Evolutionary conservation across 768 basidiomycete species (phyloP).

Genomic region (Naganishia onofrii): DNA sequence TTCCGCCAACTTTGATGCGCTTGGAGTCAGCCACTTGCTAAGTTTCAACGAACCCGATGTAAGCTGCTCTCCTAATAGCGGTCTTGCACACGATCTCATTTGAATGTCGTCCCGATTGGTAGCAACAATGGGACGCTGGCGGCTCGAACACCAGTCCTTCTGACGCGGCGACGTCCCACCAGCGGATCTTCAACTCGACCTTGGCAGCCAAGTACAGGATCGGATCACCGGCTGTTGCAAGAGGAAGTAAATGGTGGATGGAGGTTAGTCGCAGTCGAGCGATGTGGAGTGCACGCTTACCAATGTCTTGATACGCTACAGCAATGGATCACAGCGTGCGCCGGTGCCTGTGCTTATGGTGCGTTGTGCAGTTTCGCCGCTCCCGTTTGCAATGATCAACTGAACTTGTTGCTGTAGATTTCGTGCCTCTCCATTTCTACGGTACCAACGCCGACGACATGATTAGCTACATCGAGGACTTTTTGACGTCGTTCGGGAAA

Average conservation of each 20-base stretch:
- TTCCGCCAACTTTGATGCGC: constrained; percentile 11
- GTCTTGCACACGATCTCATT: not conserved
- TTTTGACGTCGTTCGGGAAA: constrained; percentile 30
- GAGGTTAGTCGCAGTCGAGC: constrained; percentile 32
- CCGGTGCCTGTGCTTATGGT: constrained; percentile 36
- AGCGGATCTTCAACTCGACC: constrained; percentile 34
- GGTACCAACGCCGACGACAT: constrained; percentile 35
- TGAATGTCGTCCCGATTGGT: not conserved
- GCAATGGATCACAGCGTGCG: constrained; percentile 41
- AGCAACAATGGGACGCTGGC: not conserved
- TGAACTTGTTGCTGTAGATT: constrained; percentile 28
- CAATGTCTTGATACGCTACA: not conserved
- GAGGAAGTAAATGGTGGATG: constrained; percentile 39
- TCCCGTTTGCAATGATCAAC: not conserved
- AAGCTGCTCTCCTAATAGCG: not conserved
- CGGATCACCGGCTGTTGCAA: constrained; percentile 40
- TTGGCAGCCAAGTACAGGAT: constrained; percentile 33
- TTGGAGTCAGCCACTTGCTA: constrained; percentile 35
- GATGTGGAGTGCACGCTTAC: not conserved
- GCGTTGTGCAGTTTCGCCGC: not conserved
- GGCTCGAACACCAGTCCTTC: constrained; percentile 34
- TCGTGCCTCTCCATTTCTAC: constrained; percentile 44
- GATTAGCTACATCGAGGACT: constrained; percentile 26
- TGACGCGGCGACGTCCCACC: constrained; percentile 31
- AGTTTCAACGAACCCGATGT: constrained; percentile 44